Base-by-base conservation (phyloP, 73 alveolate species). In the Loxodes magnus region DNA sequence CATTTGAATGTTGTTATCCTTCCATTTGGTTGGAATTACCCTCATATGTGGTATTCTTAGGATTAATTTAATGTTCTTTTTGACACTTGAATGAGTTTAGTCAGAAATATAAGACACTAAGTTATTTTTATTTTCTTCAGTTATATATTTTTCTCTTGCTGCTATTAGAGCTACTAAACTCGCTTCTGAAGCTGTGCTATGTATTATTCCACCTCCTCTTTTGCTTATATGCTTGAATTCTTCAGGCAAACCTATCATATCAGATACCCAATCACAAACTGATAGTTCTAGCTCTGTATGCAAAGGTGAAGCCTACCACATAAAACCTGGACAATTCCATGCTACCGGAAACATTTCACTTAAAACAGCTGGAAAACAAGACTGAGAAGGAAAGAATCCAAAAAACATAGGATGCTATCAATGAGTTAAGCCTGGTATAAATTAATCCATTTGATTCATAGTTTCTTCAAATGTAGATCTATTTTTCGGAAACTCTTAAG, bases 341-440 rank as follows among this genome's bases (percentile, higher is more conserved):
- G 67, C 21, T 28, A 5, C 14, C 4, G 67, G 14, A 4, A 54
- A 21, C 19, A 54, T 37, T 15, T 33, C 60, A 17, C 67, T 60
- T 15, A 24, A 36, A 15, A 38, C 14, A 10, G 64, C 15, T 19
- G 64, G 43, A 34, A 35, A 38, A 3, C 62, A 14, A 4, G 67
- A n/a, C 9, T 28, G 3, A 4, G 64, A 3, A 5, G 67, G 67
- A 41, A 54, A 54, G 65, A 10, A 54, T 15, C 26, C 68, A 9
- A 54, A 4, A 30, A 35, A 54, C 64, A 16, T 36, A 12, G 67
- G 67, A 41, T 54, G 67, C 44, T 37, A 35, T 41, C 67, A 54
- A 25, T 54, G 64, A 30, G 50, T 15, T 2, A 24, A 14, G 44
- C 37, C 37, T 7, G 67, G 67, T 0, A 54, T 38, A 16, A 4